phyloP scores from a whole-genome alignment of 179 eudicot genomes.

The Silene noctiflora region DNA sequence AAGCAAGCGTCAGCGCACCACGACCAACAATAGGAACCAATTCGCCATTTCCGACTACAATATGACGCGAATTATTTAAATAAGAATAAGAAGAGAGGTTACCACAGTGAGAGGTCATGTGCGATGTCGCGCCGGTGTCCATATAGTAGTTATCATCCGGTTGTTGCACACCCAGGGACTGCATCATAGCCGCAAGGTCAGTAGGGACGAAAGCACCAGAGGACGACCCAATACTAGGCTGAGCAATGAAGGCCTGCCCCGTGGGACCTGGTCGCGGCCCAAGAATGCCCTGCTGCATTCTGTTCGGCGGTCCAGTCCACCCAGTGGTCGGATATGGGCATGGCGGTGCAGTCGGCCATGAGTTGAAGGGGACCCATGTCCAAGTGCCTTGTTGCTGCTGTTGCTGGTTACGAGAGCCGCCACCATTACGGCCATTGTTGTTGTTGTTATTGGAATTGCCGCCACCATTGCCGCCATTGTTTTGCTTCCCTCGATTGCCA shows the following conservation, averaged over 20 bases:
- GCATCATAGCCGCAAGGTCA: neutral
- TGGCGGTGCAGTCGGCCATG: too few relatives aligned
- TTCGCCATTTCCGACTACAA: neutral
- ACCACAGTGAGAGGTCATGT: neutral
- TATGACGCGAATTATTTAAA: neutral
- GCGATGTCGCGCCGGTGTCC: neutral
- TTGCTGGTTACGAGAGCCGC: neutral
- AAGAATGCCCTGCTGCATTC: neutral
- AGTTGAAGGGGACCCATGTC: too few relatives aligned
- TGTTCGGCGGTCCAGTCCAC: too few relatives aligned
- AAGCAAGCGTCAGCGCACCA: too few relatives aligned
- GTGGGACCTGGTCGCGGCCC: neutral
- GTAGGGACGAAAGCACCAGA: neutral
- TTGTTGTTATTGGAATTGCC: too few relatives aligned
- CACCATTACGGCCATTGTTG: neutral
- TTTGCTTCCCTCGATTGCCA: too few relatives aligned
- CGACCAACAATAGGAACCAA: neutral
- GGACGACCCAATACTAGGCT: neutral
- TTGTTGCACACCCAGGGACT: neutral
- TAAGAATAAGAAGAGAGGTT: neutral
- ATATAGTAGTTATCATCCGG: neutral
- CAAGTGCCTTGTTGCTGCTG: neutral
- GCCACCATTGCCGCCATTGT: too few relatives aligned
- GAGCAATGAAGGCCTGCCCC: neutral
- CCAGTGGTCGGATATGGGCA: neutral